A percentile compares a stretch with the other conserved stretches of the same genome.
These are phyloP conservation scores for Magnusiomyces tetraspermus DNA, from an alignment of 1,139 yeast species.

Conservation along the genomic window DNA sequence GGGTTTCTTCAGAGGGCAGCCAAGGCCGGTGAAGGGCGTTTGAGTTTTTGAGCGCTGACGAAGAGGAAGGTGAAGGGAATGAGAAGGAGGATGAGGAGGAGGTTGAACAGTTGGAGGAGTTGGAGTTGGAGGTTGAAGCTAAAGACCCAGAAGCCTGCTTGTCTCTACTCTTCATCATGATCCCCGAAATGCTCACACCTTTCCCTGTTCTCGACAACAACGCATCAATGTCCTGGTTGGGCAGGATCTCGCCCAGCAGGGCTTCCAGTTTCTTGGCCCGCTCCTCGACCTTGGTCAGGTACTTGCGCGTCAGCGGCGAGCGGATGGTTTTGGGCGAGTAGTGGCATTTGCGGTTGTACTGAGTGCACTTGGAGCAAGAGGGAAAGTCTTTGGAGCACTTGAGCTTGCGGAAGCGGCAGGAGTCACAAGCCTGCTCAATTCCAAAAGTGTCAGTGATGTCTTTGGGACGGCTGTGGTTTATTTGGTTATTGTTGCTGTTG, in stretches of 20 bases:
- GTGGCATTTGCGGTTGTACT: constrained; percentile 63
- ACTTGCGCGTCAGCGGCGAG: constrained; percentile 66
- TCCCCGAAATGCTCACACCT: no score
- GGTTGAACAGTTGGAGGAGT: neutral
- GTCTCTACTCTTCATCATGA: no score
- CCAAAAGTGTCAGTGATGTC: neutral
- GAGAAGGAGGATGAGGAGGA: neutral
- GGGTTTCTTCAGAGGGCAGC: constrained; percentile 33
- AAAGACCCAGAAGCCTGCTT: no score
- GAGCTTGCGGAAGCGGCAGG: neutral
- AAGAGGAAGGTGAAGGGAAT: neutral
- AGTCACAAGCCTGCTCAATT: neutral
- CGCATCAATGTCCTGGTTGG: constrained; percentile 38
- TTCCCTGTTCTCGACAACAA: constrained; percentile 21
- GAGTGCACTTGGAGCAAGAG: constrained; percentile 63
- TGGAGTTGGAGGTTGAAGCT: neutral
- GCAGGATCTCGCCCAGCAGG: constrained; percentile 39
- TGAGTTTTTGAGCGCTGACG: neutral
- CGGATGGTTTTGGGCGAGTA: constrained; percentile 72
- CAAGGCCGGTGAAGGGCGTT: constrained; percentile 24
- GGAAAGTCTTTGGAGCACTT: constrained; percentile 62
- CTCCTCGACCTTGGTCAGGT: constrained; percentile 63
- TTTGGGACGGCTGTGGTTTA: no score
- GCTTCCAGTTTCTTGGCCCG: constrained; percentile 49
- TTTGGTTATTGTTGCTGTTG: no score